phyloP scores from a whole-genome alignment of 1,284 basidiomycete genomes.

The Mycena sp. region DNA sequence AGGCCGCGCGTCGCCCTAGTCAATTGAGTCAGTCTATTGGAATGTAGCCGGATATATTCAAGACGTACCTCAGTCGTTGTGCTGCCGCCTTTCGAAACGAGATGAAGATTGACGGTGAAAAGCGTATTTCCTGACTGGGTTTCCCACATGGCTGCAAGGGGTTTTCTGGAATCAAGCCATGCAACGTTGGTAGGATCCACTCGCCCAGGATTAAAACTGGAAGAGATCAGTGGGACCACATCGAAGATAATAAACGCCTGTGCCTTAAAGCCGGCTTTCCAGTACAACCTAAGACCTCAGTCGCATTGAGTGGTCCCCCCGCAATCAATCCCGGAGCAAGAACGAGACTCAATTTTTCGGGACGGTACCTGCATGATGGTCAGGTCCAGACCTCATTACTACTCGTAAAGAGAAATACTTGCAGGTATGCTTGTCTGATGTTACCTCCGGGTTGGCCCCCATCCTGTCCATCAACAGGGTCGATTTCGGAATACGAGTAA shows the following conservation, averaged over 20 bases:
- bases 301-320: conserved; percentile 59
- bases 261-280: conserved; percentile 59
- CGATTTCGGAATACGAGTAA: conserved; percentile 62
- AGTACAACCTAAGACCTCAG: conserved; percentile 47
- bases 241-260: not conserved
- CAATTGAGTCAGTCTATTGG: not conserved
- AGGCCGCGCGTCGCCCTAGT: conserved; percentile 60
- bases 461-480: conserved; percentile 63
- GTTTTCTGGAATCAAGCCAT: conserved; percentile 70
- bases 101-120: conserved; percentile 71
- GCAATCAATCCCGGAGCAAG: conserved; percentile 49
- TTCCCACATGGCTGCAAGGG: conserved; percentile 67
- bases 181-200: conserved; percentile 65
- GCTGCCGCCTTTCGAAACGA: conserved; percentile 67
- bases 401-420: conserved; percentile 24
- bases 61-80: conserved; percentile 51
- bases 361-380: conserved; percentile 45
- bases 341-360: conserved; percentile 61
- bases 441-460: conserved; percentile 73
- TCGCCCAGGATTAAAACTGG: conserved; percentile 69
- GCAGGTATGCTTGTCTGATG: conserved; percentile 69
- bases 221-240: too few species aligned
- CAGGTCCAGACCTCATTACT: not conserved
- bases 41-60: not conserved
- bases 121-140: conserved; percentile 56